phyloP scores from a whole-genome alignment of 2,329 filamentous ascomycete species.

The Xylogone sp. region DNA sequence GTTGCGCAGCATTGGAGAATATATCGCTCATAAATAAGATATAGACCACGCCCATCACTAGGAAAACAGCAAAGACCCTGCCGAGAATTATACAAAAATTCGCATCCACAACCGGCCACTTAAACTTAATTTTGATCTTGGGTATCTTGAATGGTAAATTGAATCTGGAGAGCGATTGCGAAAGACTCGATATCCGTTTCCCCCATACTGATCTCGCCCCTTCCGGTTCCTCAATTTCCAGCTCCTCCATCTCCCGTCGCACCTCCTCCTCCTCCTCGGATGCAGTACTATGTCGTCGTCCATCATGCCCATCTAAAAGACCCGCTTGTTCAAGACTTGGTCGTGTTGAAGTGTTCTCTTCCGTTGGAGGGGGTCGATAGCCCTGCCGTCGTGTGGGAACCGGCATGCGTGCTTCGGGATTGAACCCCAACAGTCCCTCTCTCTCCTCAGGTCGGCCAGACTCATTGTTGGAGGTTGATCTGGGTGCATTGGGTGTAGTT shows the following conservation, averaged over 20 bases:
- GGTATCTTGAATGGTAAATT: constrained; percentile 28
- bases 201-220: constrained; percentile 30
- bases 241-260: constrained; percentile 80
- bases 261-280: constrained; percentile 60
- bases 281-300: constrained; percentile 45
- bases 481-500: constrained; percentile 55
- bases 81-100: constrained; percentile 59
- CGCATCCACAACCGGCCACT: constrained; percentile 26
- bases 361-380: constrained; percentile 79
- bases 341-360: constrained; percentile 58
- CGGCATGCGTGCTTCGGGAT: constrained; percentile 35
- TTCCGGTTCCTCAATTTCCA: constrained; percentile 73
- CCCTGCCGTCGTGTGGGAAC: constrained; percentile 43
- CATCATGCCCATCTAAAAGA: constrained; percentile 51
- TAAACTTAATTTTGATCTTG: constrained; percentile 8
- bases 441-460: constrained; percentile 69
- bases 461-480: constrained; percentile 55
- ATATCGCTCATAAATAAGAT: constrained; percentile 82
- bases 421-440: constrained; percentile 66
- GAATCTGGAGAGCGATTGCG: constrained; percentile 23
- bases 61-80: constrained; percentile 68
- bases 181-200: constrained; percentile 32
- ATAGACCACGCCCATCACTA: constrained; percentile 77
- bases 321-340: constrained; percentile 26
- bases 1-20: constrained; percentile 62